Evolutionary conservation across 306 rosid species (phyloP), one percentile per base, ranked within the genome.

Genomic region (Corylus americana): DNA sequence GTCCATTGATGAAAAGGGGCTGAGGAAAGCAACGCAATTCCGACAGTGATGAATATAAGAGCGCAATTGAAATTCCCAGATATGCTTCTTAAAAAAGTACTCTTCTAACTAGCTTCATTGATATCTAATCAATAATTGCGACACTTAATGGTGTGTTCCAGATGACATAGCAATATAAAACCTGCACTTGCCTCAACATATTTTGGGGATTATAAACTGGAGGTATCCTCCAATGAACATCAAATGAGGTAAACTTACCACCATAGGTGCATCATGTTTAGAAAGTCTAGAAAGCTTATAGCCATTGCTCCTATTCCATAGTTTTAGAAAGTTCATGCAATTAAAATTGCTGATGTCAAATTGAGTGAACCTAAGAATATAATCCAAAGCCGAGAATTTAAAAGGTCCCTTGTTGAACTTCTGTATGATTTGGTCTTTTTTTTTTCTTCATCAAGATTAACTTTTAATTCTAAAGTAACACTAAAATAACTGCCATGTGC

Each of bases 1-100:
- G 13, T 10, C 66, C 35, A 59, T 11, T 10, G 16, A 59, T 20
- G 25, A 25, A 25, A 58, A 20, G 35, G 35, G 25, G 37, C 37
- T 2, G 14, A 1, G 12, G 4, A 59, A 25, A 59, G 66, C 16
- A 59, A 22, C 37, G 3, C 35, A 10, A 22, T 25, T 25, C 66
- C 4, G 7, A 25, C 22, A 54, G 31, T 11, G 9, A 59, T 10
- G 14, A 59, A 59, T 59, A 59, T 11, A 58, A 25, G 8, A 42
- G 66, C 5, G 16, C 37, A 59, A 59, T 11, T 25, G 25, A 25
- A 59, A 22, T 9, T 59, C 66, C 37, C 25, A 18, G 17, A 67
- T 39, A 68, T 39, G 16, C 27, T 68, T 68, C 51, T 68, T 42
- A 17, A 35, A 68, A 67, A 68, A 68, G 50, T 68, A 68, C 17